Base-by-base conservation (phyloP, 1,284 basidiomycete species). In the Xanthoconium separans region DNA sequence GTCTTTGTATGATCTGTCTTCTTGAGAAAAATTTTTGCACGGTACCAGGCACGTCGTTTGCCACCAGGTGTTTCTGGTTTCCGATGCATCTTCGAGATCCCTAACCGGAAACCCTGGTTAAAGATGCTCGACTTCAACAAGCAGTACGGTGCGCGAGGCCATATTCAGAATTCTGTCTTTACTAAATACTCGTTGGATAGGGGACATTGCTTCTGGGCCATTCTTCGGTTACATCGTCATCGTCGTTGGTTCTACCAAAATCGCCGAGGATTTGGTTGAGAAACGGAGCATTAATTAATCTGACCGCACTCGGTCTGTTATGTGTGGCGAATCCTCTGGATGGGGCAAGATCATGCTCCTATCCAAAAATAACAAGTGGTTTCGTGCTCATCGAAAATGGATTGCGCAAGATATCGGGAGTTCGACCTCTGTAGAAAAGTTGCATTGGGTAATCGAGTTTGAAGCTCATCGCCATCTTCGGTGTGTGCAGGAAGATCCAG, bases 331-430 rank as follows among this genome's bases (percentile, higher is more conserved):
- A 43, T 54, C 69, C 4, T 57, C 53, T 9, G 69, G 66, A 13
- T 70, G 68, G 70, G 58, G 58, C 15, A 58, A 67, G 29, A 58
- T 62, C 5, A 60, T 70, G 57, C 57, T 63, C 8, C 59, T 73
- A 6, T 57, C 55, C 27, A 58, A 60, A 12, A 66, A 64, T 29
- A 57, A 61, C 9, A 54, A 65, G 3, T 60, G 63, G 45, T 62
- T 66, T 50, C 53, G 60, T 18, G 22, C 33, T 2, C 63, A 63
- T 20, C 58, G 63, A 30, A 63, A 61, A 34, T 65, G 56, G 47
- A 45, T 71, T 16, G 54, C 63, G 0, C 62, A 83, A 51, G 59
- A 62, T 2, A 59, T 72, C 13, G 67, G 71, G 3, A 62, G 57
- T 15, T 51, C 58, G 15, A 51, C 61, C 5, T 42, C 51, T 6